Evolutionary conservation across 768 basidiomycete genomes (phyloP).

Genomic region (Serendipita sp.): DNA sequence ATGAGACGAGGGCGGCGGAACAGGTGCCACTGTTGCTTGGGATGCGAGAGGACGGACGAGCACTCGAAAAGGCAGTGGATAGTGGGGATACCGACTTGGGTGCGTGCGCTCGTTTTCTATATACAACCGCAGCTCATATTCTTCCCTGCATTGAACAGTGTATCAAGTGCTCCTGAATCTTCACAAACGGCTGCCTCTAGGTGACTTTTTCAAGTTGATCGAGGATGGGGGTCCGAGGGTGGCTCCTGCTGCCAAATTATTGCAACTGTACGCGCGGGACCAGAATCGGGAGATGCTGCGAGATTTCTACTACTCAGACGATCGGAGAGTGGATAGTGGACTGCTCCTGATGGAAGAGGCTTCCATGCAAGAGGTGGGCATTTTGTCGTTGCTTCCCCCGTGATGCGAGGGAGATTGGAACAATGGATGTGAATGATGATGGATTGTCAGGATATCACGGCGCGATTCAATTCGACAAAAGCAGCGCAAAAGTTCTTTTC

Average conservation of each 20-base stretch:
- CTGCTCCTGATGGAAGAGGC: slow-evolving; percentile 80
- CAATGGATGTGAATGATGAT: too few relatives aligned
- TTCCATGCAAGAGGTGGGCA: slow-evolving; percentile 40
- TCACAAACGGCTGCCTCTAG: slow-evolving; percentile 65
- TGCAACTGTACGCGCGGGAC: slow-evolving; percentile 82
- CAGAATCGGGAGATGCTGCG: slow-evolving; percentile 83
- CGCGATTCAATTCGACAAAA: slow-evolving; percentile 57
- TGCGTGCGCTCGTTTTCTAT: too few relatives aligned
- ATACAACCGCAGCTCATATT: too few relatives aligned
- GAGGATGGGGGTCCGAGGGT: slow-evolving; percentile 75
- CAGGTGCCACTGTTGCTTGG: slow-evolving; percentile 83
- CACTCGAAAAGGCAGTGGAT: slow-evolving; percentile 76
- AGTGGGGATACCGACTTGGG: slow-evolving; percentile 93
- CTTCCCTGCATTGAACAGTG: slow-evolving; percentile 38
- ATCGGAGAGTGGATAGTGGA: slow-evolving; percentile 85
- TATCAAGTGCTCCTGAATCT: slow-evolving; percentile 87
- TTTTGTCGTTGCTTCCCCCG: too few relatives aligned
- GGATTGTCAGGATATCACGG: slow-evolving; percentile 44
- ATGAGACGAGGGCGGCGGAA: slow-evolving; percentile 75
- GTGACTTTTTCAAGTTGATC: slow-evolving; percentile 85
- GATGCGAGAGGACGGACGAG: slow-evolving; percentile 90
- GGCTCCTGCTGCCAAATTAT: slow-evolving; percentile 55
- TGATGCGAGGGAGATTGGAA: too few relatives aligned
- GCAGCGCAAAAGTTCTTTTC: slow-evolving; percentile 85
- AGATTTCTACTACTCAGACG: slow-evolving; percentile 97